Conservation (phyloP, 2,329 filamentous ascomycete genomes). For the Huntiella omanensis region DNA sequence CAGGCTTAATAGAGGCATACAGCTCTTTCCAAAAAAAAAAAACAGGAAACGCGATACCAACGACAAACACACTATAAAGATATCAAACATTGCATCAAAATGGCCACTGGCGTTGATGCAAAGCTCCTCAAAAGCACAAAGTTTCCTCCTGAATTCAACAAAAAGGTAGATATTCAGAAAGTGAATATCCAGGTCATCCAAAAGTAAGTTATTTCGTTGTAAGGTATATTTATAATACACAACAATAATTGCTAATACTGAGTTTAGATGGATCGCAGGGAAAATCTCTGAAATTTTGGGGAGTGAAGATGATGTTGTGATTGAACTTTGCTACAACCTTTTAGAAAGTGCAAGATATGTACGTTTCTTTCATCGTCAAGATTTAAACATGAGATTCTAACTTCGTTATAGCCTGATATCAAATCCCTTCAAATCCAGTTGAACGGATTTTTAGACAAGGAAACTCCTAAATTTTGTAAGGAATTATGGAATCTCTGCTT, state of each 20-base stretch:
- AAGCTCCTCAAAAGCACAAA: conserved; percentile 83
- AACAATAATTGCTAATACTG: conserved; percentile 1
- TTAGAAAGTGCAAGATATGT: conserved; percentile 62
- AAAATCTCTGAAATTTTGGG: conserved; percentile 74
- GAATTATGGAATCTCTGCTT: conserved; percentile 83
- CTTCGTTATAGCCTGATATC: conserved; percentile 57
- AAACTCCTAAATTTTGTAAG: conserved; percentile 76
- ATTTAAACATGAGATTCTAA: not conserved
- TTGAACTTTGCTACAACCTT: conserved; percentile 57
- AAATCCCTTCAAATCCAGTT: conserved; percentile 89
- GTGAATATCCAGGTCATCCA: conserved; percentile 97
- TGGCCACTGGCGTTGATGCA: conserved; percentile 72
- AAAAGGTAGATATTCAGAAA: conserved; percentile 94
- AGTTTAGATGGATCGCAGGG: conserved; percentile 70
- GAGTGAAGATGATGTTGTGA: conserved; percentile 90
- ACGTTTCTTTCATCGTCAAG: conserved; percentile 20
- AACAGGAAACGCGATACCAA: too few relatives aligned
- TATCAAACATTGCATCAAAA: conserved; percentile 20
- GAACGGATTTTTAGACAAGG: conserved; percentile 85
- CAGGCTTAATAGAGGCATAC: too few relatives aligned
- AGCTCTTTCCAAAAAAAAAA: too few relatives aligned
- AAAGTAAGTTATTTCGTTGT: conserved; percentile 40
- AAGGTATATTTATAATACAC: not conserved
- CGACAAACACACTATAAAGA: too few relatives aligned
- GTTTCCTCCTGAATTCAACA: conserved; percentile 81